Evolutionary conservation across 73 alveolate genomes (phyloP).

Genomic region (Symbiodinium natans): DNA sequence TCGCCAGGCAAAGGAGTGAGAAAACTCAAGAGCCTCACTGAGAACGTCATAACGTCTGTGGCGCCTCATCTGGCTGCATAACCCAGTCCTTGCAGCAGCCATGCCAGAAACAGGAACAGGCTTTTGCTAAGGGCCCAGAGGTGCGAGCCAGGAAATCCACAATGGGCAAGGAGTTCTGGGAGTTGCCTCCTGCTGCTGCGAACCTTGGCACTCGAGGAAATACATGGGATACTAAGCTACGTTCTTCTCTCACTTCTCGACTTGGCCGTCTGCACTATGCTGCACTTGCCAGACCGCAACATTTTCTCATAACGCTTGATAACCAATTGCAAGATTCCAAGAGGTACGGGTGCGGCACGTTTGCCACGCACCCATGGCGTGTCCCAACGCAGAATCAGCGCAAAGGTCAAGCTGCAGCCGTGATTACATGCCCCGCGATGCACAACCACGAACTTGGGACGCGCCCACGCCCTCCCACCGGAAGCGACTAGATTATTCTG

Average conservation of each 20-base stretch:
- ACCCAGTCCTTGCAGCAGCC: slow-evolving; percentile 30
- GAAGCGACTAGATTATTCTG: background rate
- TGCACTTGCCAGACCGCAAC: too few species aligned
- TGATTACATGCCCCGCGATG: too few species aligned
- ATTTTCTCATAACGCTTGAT: too few species aligned
- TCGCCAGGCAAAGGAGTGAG: background rate
- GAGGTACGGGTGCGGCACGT: too few species aligned
- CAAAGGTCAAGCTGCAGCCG: too few species aligned
- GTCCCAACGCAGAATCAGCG: background rate
- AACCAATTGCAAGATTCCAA: too few species aligned
- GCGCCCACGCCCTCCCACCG: background rate
- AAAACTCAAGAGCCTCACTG: background rate
- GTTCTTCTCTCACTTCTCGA: too few species aligned
- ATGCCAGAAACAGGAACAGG: background rate
- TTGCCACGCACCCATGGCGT: too few species aligned
- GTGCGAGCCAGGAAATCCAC: slow-evolving; percentile 13
- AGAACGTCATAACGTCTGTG: background rate
- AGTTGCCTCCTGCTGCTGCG: slow-evolving; percentile 43
- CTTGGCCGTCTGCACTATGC: too few species aligned
- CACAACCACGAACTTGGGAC: too few species aligned
- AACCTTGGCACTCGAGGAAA: slow-evolving; percentile 29
- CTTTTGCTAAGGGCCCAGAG: background rate
- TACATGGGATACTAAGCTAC: too few species aligned
- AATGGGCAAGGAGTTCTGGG: slow-evolving; percentile 14
- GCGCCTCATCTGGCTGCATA: slow-evolving; percentile 54